These are phyloP conservation scores for Panicum virgatum DNA, from an alignment of 202 grass and related monocot species.

Conservation along the genomic window DNA sequence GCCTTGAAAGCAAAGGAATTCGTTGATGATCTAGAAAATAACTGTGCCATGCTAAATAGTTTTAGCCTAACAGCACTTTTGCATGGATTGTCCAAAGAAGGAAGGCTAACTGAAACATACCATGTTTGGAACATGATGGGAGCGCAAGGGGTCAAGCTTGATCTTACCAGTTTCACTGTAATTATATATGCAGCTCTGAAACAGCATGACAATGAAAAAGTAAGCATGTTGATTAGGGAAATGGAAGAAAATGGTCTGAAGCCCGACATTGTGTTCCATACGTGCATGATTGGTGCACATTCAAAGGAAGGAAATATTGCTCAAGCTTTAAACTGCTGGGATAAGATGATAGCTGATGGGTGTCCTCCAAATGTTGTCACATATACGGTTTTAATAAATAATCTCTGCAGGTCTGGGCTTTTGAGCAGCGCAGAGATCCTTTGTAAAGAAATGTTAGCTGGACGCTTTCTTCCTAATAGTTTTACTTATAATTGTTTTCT, in stretches of 20 bases:
- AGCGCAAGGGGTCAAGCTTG: constrained; percentile 55
- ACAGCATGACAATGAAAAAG: constrained; percentile 43
- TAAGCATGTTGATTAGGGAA: constrained; percentile 48
- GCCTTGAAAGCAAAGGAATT: constrained; percentile 66
- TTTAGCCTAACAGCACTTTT: constrained; percentile 74
- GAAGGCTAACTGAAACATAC: constrained; percentile 55
- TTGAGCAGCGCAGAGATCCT: constrained; percentile 69
- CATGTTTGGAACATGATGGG: constrained; percentile 74
- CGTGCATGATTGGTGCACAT: constrained; percentile 69
- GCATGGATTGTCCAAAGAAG: constrained; percentile 79
- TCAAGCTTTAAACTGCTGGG: constrained; percentile 62
- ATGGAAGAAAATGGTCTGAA: constrained; percentile 63
- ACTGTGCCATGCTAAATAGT: constrained; percentile 53
- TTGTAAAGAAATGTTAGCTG: constrained; percentile 69
- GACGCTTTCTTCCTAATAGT: constrained; percentile 60
- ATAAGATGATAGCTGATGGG: constrained; percentile 54
- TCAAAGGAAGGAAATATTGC: constrained; percentile 63
- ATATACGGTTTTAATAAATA: constrained; percentile 66
- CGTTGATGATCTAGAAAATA: constrained; percentile 50
- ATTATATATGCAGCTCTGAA: constrained; percentile 60
- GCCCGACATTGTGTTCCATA: constrained; percentile 77
- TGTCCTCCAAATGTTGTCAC: constrained; percentile 62
- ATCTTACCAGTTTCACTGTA: constrained; percentile 70
- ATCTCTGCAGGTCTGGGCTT: constrained; percentile 78
- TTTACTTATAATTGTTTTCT: constrained; percentile 84